Conservation (phyloP, 768 basidiomycete species). For the Boletus eberwhitei region DNA sequence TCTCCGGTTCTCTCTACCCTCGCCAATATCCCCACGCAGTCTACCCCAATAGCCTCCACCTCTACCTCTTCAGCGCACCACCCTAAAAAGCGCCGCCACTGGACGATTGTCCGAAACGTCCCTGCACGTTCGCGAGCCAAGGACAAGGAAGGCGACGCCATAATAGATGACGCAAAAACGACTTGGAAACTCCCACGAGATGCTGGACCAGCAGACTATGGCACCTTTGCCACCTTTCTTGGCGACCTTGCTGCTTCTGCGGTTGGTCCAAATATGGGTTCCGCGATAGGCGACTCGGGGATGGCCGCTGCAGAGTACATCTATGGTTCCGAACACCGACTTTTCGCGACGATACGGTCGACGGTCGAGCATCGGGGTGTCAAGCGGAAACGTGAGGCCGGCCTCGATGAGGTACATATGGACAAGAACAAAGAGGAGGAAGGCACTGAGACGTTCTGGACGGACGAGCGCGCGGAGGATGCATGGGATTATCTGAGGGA, state of each 20-base stretch:
- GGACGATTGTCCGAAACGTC: slow-evolving; percentile 55
- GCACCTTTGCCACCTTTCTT: slow-evolving; percentile 53
- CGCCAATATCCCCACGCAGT: neutral
- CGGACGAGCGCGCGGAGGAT: slow-evolving; percentile 42
- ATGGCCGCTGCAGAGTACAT: slow-evolving; percentile 5
- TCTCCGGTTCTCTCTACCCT: slow-evolving; percentile 15
- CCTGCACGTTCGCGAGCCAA: slow-evolving; percentile 45
- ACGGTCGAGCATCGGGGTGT: slow-evolving; percentile 28
- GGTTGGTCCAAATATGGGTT: slow-evolving; percentile 15
- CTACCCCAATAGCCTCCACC: neutral
- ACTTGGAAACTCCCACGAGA: slow-evolving; percentile 52
- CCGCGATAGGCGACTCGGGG: neutral
- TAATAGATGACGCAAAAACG: slow-evolving; percentile 31
- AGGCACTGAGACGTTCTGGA: slow-evolving; percentile 43
- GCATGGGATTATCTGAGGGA: slow-evolving; percentile 68
- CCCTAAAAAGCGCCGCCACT: slow-evolving; percentile 48
- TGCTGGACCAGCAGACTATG: slow-evolving; percentile 55
- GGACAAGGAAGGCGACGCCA: slow-evolving; percentile 49
- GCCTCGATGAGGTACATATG: neutral
- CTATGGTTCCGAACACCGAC: slow-evolving; percentile 14
- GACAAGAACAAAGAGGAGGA: slow-evolving; percentile 4
- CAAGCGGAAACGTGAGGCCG: slow-evolving; percentile 20
- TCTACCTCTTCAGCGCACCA: neutral
- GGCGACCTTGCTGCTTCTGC: slow-evolving; percentile 40
- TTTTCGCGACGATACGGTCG: slow-evolving; percentile 39